Percentiles rank a stretch among this genome's conserved stretches.
phyloP scores from a whole-genome alignment of 768 basidiomycete genomes.

The Tulasnella sp. region DNA sequence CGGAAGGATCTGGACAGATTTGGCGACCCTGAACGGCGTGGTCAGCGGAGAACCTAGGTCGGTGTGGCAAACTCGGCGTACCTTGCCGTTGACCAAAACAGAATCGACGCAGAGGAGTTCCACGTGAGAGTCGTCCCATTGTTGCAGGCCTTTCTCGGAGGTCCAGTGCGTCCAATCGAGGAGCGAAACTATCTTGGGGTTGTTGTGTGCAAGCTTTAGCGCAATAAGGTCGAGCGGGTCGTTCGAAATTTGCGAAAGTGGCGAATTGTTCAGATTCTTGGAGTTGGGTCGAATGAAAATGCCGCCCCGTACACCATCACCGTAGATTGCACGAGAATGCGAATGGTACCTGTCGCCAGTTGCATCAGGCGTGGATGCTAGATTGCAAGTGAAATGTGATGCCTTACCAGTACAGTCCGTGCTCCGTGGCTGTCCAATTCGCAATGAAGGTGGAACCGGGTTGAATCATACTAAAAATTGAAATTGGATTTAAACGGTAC shows the following conservation, averaged over 20 bases:
- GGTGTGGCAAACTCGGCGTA: neutral
- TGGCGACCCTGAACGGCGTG: conserved; percentile 1
- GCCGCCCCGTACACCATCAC: conserved; percentile 3
- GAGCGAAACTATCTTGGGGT: neutral
- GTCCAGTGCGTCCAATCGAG: conserved; percentile 4
- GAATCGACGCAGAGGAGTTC: conserved; percentile 11
- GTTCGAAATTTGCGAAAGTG: neutral
- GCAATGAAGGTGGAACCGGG: conserved; percentile 2
- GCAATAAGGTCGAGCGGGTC: neutral
- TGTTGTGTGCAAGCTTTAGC: neutral
- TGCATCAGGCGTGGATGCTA: too few species aligned
- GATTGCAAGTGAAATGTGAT: too few species aligned
- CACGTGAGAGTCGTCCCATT: neutral
- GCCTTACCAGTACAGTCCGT: neutral
- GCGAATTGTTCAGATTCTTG: neutral
- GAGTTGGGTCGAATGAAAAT: neutral
- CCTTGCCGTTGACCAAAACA: conserved; percentile 8
- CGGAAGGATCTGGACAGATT: neutral
- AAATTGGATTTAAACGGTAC: neutral
- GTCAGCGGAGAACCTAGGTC: neutral
- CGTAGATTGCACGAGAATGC: conserved; percentile 5
- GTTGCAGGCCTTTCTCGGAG: neutral
- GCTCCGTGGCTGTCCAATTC: conserved; percentile 6
- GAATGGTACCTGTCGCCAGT: too few species aligned
- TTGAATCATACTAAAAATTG: neutral